Conservation (phyloP, 441 rosid species). For the Bruguiera hainesii region DNA sequence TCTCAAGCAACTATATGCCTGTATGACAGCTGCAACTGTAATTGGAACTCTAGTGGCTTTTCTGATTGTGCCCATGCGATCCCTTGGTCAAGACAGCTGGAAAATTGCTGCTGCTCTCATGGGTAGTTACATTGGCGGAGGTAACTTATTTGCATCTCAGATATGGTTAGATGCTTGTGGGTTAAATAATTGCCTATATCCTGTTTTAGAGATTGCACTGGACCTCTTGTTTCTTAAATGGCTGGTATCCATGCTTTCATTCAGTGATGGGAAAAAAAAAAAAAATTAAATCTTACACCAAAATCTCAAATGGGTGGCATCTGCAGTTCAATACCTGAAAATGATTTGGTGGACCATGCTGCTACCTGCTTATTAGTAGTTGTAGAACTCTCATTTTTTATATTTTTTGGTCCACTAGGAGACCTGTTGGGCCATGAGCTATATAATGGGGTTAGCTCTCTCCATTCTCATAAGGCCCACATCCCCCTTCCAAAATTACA, state of each 20-base stretch:
- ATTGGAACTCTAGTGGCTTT: constrained; percentile 70
- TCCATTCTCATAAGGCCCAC: too few relatives aligned
- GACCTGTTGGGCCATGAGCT: too few relatives aligned
- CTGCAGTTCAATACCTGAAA: background rate
- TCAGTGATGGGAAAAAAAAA: background rate
- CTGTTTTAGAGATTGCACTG: background rate
- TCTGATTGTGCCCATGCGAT: constrained; percentile 71
- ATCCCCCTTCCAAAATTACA: too few relatives aligned
- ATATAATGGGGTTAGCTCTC: too few relatives aligned
- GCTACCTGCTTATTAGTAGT: background rate
- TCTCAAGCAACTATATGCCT: background rate
- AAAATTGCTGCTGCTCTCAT: constrained; percentile 85
- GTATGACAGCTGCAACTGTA: constrained; percentile 56
- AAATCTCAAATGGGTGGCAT: background rate
- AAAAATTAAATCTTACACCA: background rate
- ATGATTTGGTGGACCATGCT: background rate
- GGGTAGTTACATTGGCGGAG: constrained; percentile 89
- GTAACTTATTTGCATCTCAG: constrained; percentile 39
- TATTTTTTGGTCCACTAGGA: too few relatives aligned
- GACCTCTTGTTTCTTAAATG: background rate
- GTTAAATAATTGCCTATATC: background rate
- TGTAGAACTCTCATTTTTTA: background rate
- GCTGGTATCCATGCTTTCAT: background rate
- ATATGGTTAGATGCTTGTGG: background rate
- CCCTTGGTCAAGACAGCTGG: constrained; percentile 87